A percentile compares a stretch with the other conserved stretches of the same genome.
phyloP scores from a whole-genome alignment of 192 early-diverging fungal species.

The Diversispora eburnea region DNA sequence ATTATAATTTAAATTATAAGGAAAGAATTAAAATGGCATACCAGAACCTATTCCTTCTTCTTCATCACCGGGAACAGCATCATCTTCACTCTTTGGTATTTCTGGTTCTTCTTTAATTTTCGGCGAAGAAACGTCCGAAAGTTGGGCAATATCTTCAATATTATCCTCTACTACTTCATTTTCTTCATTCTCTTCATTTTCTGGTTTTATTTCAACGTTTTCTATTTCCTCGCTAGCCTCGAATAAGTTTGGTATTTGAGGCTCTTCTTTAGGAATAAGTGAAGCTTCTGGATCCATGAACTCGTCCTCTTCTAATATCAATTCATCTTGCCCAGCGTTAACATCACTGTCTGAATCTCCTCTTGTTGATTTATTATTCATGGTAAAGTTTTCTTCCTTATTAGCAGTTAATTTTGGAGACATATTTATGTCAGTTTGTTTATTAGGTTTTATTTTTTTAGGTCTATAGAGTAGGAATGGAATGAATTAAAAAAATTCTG shows the following conservation, averaged over 20 bases:
- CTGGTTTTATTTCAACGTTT: neutral
- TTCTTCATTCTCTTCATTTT: neutral
- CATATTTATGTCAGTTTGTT: too few relatives aligned
- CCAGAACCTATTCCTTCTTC: neutral
- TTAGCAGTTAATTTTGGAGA: too few relatives aligned
- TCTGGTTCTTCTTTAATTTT: neutral
- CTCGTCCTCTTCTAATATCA: neutral
- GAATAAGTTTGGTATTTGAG: neutral
- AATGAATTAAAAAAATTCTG: too few relatives aligned
- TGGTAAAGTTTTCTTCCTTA: neutral
- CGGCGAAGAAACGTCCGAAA: neutral
- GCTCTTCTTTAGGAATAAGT: neutral
- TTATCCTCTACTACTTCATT: neutral
- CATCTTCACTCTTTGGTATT: slow-evolving; percentile 2
- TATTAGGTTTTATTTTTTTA: too few relatives aligned
- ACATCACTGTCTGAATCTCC: neutral
- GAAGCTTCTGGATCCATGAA: neutral
- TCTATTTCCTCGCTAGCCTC: neutral
- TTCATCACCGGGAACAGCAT: neutral
- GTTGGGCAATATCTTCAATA: too few relatives aligned
- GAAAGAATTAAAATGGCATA: too few relatives aligned
- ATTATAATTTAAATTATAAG: too few relatives aligned
- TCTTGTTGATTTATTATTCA: neutral
- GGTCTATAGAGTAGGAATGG: too few relatives aligned
- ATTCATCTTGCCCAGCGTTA: neutral